These are phyloP conservation scores for Erodium texanum DNA, from an alignment of 441 rosid genomes.

Conservation along the genomic window DNA sequence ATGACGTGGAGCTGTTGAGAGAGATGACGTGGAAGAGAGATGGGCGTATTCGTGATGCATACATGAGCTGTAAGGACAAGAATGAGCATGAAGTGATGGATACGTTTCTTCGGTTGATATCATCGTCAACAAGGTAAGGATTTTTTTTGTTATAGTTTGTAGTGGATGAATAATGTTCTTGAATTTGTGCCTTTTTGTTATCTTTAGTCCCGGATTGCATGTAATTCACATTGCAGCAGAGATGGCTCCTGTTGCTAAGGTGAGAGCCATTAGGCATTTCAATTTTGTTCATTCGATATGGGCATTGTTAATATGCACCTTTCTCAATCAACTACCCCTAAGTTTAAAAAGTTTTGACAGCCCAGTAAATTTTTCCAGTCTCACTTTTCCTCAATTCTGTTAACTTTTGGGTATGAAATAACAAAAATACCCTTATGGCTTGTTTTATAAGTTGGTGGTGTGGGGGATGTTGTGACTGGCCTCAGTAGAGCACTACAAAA, in stretches of 20 bases:
- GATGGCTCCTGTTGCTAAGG: slow-evolving; percentile 99
- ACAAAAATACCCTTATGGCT: too few relatives aligned
- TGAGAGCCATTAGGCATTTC: slow-evolving; percentile 24
- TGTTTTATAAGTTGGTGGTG: slow-evolving; percentile 71
- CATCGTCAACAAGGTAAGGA: slow-evolving; percentile 52
- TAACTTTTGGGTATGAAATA: too few relatives aligned
- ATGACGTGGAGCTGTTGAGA: slow-evolving; percentile 61
- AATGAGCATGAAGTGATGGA: slow-evolving; percentile 56
- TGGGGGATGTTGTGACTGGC: slow-evolving; percentile 93
- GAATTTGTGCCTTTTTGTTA: slow-evolving; percentile 32
- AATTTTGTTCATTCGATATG: neutral
- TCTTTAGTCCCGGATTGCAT: slow-evolving; percentile 76
- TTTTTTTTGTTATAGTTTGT: slow-evolving; percentile 8
- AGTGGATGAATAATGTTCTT: slow-evolving; percentile 13
- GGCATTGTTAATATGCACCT: too few relatives aligned
- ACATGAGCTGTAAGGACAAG: slow-evolving; percentile 59
- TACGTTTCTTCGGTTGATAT: slow-evolving; percentile 50
- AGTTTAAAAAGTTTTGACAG: too few relatives aligned
- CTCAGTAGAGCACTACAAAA: slow-evolving; percentile 87
- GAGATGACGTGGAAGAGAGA: slow-evolving; percentile 85
- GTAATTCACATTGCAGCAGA: slow-evolving; percentile 90
- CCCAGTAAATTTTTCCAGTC: too few relatives aligned
- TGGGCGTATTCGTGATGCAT: slow-evolving; percentile 44
- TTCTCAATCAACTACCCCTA: too few relatives aligned
- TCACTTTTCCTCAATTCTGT: too few relatives aligned